phyloP scores from a whole-genome alignment of 306 rosid genomes.

The Alnus glutinosa region DNA sequence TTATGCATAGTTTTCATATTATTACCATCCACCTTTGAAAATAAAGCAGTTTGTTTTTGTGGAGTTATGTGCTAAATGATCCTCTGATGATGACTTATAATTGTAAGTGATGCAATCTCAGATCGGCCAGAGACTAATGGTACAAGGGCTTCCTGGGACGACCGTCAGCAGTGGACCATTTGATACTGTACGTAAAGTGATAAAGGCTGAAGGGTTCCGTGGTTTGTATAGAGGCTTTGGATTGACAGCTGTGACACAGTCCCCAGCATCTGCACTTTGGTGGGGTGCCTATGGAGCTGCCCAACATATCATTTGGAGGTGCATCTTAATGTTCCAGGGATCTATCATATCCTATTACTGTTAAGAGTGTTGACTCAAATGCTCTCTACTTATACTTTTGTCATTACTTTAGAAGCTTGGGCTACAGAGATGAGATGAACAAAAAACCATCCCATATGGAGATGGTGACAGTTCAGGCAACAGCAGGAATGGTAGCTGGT shows the following conservation, averaged over 20 bases:
- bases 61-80: neutral
- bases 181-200: slow-evolving; percentile 56
- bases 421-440: slow-evolving; percentile 52
- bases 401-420: slow-evolving; percentile 56
- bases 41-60: neutral
- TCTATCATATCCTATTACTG: neutral
- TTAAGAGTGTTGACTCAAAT: neutral
- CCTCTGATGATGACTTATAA: neutral
- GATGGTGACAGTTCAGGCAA: slow-evolving; percentile 79
- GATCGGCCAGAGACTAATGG: slow-evolving; percentile 90
- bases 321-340: slow-evolving; percentile 11
- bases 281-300: slow-evolving; percentile 93
- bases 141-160: slow-evolving; percentile 86
- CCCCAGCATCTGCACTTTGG: slow-evolving; percentile 95
- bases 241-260: slow-evolving; percentile 64
- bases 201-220: slow-evolving; percentile 70
- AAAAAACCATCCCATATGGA: slow-evolving; percentile 73
- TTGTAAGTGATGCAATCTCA: slow-evolving; percentile 26
- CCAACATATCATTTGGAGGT: slow-evolving; percentile 92
- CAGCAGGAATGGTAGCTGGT: slow-evolving; percentile 85
- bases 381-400: slow-evolving; percentile 3
- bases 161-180: slow-evolving; percentile 56
- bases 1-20: neutral
- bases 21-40: neutral
- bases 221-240: slow-evolving; percentile 87